Conservation (phyloP, 1,139 yeast species). For the Sugiyamaella castrensis region DNA sequence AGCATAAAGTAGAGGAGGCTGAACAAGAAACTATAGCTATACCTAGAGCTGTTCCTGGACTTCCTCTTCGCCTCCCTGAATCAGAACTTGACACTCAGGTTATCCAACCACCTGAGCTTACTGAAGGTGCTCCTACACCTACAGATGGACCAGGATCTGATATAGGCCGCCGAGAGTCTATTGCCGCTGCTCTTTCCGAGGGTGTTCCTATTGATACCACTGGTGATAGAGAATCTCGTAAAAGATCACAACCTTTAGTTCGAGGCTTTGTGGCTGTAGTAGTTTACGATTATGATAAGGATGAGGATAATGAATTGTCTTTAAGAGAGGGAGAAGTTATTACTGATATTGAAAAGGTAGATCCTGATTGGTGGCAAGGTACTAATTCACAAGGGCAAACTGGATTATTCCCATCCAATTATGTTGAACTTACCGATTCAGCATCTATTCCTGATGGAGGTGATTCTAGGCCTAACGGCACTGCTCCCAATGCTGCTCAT, state of each 20-base stretch:
- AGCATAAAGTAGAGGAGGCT: conserved; percentile 10
- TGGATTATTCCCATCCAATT: conserved; percentile 74
- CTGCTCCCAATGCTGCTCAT: conserved; percentile 32
- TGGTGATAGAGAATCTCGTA: conserved; percentile 2
- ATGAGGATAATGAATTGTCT: conserved; percentile 70
- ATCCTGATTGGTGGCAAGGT: conserved; percentile 85
- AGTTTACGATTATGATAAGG: conserved; percentile 60
- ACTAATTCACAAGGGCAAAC: conserved; percentile 56
- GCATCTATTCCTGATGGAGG: conserved; percentile 25
- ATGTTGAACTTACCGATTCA: conserved; percentile 49
- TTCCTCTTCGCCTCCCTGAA: conserved; percentile 14
- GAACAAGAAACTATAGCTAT: conserved; percentile 16
- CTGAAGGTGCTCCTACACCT: conserved; percentile 14
- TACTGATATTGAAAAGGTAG: conserved; percentile 63
- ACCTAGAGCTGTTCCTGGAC: conserved; percentile 18
- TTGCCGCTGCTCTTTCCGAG: conserved; percentile 19
- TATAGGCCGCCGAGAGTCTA: conserved; percentile 16
- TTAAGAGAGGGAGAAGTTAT: conserved; percentile 65
- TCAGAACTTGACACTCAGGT: conserved; percentile 12
- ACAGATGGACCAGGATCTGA: conserved; percentile 17
- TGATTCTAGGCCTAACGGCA: conserved; percentile 30
- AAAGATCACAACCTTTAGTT: conserved; percentile 26
- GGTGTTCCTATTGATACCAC: conserved; percentile 19
- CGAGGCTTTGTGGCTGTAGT: conserved; percentile 50
- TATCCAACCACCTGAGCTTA: conserved; percentile 19